phyloP scores from a whole-genome alignment of 2,329 filamentous ascomycete genomes.

The Aureobasidium sp. region DNA sequence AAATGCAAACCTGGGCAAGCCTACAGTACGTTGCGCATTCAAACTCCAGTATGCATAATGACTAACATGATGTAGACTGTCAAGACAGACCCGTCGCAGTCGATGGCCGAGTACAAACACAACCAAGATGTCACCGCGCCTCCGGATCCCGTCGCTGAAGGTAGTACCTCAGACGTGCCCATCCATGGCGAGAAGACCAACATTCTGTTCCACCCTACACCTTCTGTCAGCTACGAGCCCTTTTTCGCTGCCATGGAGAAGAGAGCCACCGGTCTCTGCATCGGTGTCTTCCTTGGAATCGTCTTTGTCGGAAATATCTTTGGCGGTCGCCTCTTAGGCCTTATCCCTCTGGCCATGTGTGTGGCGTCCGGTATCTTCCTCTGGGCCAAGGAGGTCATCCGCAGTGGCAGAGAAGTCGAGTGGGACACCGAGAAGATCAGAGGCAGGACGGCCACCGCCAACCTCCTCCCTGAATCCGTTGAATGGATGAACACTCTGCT shows the following conservation, averaged over 20 bases:
- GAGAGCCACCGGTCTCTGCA: conserved; percentile 61
- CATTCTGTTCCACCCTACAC: conserved; percentile 89
- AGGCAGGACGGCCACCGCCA: conserved; percentile 76
- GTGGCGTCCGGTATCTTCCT: conserved; percentile 72
- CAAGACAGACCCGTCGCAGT: conserved; percentile 62
- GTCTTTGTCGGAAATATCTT: conserved; percentile 71
- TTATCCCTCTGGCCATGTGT: conserved; percentile 65
- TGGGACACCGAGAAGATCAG: conserved; percentile 83
- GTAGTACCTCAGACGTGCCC: conserved; percentile 84
- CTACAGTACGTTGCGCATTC: conserved; percentile 42
- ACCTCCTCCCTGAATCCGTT: conserved; percentile 85
- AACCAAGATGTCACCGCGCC: conserved; percentile 87
- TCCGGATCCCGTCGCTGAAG: conserved; percentile 73
- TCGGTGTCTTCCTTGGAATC: conserved; percentile 63
- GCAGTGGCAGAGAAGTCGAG: conserved; percentile 72
- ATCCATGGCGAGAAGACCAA: conserved; percentile 97
- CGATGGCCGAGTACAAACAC: conserved; percentile 69
- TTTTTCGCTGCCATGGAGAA: conserved; percentile 73
- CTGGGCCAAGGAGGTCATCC: conserved; percentile 82
- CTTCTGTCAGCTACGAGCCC: conserved; percentile 79
- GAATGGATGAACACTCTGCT: conserved; percentile 90
- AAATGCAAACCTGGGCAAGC: conserved; percentile 76
- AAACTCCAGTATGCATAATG: not conserved
- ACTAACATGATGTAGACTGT: conserved; percentile 41
- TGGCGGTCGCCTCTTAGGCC: conserved; percentile 66